These are phyloP conservation scores for Chytriomyces confervae DNA, from an alignment of 192 early-diverging fungal species.

Conservation along the genomic window DNA sequence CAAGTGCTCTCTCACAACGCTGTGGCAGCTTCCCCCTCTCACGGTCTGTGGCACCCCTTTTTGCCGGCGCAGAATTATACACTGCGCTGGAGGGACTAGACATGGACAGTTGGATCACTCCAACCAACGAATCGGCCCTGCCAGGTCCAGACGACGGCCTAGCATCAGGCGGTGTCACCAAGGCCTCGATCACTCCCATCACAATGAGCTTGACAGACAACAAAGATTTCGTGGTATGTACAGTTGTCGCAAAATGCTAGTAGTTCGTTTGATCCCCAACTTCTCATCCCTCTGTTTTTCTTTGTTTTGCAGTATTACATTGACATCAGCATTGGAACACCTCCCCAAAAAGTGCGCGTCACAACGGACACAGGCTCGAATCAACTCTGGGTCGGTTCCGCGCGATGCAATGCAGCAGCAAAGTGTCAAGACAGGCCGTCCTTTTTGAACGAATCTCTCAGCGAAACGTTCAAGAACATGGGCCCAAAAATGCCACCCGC, in stretches of 20 bases:
- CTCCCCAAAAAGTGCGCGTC: neutral
- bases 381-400: conserved; percentile 18
- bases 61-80: no score
- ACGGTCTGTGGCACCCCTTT: no score
- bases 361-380: conserved; percentile 8
- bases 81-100: no score
- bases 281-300: neutral
- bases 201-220: neutral
- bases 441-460: neutral
- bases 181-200: neutral
- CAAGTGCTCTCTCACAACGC: no score
- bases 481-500: neutral
- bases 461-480: neutral
- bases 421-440: neutral
- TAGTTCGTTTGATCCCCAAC: no score
- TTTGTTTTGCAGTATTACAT: neutral
- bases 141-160: no score
- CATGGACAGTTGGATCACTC: no score
- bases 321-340: conserved; percentile 7
- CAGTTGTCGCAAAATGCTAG: no score
- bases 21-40: no score
- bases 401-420: neutral
- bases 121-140: no score
- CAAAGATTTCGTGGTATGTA: neutral
- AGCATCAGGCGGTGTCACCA: no score